These are phyloP conservation scores for Boletus pseudo-olivaceus DNA, from an alignment of 768 basidiomycete genomes.

Conservation along the genomic window DNA sequence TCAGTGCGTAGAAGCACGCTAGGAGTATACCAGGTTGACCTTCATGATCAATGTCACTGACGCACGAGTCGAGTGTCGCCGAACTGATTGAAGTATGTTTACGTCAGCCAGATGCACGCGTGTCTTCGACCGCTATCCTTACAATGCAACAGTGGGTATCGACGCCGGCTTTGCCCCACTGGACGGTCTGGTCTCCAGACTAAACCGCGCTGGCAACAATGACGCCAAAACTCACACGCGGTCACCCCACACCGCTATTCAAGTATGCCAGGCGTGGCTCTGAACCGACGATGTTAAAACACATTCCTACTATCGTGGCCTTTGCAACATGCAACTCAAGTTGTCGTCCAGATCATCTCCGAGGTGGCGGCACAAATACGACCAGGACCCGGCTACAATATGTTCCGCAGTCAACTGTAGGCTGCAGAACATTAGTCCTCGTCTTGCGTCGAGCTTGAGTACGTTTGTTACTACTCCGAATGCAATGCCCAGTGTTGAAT, in stretches of 20 bases:
- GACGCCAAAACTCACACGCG: constrained; percentile 9
- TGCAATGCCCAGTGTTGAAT: not conserved
- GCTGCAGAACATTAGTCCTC: constrained; percentile 26
- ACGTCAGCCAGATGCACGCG: not conserved
- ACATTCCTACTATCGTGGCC: not conserved
- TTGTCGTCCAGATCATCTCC: constrained; percentile 14
- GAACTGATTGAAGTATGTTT: not conserved
- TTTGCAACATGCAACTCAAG: constrained; percentile 25
- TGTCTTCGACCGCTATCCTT: no score
- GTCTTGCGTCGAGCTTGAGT: constrained; percentile 30
- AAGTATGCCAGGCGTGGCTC: not conserved
- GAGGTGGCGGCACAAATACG: constrained; percentile 25
- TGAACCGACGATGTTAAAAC: not conserved
- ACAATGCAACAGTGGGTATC: no score
- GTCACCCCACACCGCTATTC: constrained; percentile 5
- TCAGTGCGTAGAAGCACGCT: not conserved
- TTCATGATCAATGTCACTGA: constrained; percentile 16
- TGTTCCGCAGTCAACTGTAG: constrained; percentile 21
- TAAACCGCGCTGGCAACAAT: no score
- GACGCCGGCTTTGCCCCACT: no score
- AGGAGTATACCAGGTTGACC: constrained; percentile 9
- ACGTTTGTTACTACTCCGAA: not conserved
- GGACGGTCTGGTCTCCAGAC: no score
- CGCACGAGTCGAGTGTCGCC: no score
- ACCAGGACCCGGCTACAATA: constrained; percentile 29